Conservation (phyloP, 306 rosid species). For the Corylus americana region DNA sequence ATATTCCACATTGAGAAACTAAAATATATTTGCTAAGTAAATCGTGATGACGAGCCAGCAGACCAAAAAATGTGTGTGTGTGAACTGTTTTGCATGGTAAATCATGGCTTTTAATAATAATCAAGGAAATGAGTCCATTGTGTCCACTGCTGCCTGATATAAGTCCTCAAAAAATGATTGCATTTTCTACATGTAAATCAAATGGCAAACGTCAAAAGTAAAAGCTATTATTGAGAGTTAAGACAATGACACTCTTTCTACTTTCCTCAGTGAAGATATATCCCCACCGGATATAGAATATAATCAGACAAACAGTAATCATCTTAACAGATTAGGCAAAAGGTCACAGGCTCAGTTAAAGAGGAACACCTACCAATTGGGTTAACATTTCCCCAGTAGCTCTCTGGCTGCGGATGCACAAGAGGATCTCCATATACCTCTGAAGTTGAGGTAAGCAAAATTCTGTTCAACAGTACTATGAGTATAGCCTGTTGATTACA, state of each 20-base stretch:
- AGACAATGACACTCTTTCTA: not conserved
- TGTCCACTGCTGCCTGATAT: not conserved
- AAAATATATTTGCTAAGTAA: not conserved
- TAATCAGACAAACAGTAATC: constrained; percentile 7
- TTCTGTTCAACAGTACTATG: constrained; percentile 51
- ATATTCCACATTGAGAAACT: not conserved
- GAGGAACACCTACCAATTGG: constrained; percentile 75
- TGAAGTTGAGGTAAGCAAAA: constrained; percentile 94
- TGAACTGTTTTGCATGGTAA: not conserved
- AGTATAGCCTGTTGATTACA: constrained; percentile 27
- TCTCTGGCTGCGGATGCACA: constrained; percentile 87
- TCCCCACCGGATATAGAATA: not conserved
- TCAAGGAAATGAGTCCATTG: not conserved
- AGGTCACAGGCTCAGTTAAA: constrained; percentile 22
- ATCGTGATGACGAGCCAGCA: not conserved
- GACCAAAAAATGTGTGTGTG: not conserved
- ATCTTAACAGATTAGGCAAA: constrained; percentile 19
- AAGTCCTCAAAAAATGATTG: not conserved
- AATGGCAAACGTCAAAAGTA: not conserved
- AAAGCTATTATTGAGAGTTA: not conserved
- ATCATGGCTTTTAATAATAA: not conserved
- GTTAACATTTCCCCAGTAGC: constrained; percentile 97
- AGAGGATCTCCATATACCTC: constrained; percentile 99
- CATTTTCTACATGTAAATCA: not conserved
- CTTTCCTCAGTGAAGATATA: constrained; percentile 3